phyloP scores from a whole-genome alignment of 2,329 filamentous ascomycete species.

The Fusarium concolor region DNA sequence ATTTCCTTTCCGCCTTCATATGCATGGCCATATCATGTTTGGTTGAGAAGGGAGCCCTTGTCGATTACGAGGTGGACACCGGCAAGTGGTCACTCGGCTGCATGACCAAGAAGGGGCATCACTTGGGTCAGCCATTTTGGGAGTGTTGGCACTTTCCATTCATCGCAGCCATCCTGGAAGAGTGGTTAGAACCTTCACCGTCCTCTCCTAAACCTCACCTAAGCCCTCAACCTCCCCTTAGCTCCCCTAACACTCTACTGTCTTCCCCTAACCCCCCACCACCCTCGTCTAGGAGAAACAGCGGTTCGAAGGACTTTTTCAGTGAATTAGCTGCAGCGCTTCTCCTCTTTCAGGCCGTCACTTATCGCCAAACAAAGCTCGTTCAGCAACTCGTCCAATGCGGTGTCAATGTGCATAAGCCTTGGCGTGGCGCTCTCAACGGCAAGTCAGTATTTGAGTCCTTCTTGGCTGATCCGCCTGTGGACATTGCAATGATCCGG shows the following conservation, averaged over 20 bases:
- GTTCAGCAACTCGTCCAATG: constrained; percentile 26
- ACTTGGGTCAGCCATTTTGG: constrained; percentile 8
- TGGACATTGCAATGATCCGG: constrained; percentile 16
- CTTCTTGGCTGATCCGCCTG: constrained; percentile 12
- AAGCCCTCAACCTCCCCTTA: too few relatives aligned
- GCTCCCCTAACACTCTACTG: too few relatives aligned
- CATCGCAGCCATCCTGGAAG: constrained; percentile 15
- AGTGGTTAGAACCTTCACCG: neutral
- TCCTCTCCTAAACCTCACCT: too few relatives aligned
- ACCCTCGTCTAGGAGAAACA: neutral
- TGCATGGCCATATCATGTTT: constrained; percentile 29
- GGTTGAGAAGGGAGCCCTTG: constrained; percentile 24
- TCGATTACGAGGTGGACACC: constrained; percentile 30
- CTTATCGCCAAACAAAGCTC: constrained; percentile 6
- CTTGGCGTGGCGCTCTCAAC: neutral
- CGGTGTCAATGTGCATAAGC: constrained; percentile 21
- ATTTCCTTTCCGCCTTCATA: constrained; percentile 30
- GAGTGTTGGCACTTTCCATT: constrained; percentile 30
- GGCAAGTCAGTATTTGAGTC: constrained; percentile 28
- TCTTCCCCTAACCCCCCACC: too few relatives aligned
- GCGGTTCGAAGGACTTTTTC: neutral
- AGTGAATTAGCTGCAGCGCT: constrained; percentile 16
- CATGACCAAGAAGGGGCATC: constrained; percentile 12
- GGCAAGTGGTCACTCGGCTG: constrained; percentile 31
- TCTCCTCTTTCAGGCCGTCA: constrained; percentile 24